Base-by-base conservation (phyloP, 805 yeast genomes). In the Zygoascus biomembranicola region DNA sequence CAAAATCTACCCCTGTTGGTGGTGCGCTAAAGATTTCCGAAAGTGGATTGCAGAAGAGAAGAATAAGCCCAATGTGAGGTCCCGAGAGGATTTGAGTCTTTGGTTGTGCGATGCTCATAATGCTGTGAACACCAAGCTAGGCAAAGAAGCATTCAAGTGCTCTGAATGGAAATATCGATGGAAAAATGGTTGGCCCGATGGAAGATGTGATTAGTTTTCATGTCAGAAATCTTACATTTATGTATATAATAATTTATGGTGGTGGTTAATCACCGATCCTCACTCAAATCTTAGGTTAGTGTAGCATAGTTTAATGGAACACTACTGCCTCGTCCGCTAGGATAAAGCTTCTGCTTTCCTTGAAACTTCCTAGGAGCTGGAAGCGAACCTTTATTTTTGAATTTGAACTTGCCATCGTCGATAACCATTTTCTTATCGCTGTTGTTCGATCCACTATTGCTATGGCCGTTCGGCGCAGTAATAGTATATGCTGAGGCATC, bases 21-120 rank as follows among this genome's bases (percentile, higher is more conserved):
- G 81, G 73, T 92, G 98, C 72, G 97, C 95, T 0, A 78, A 78
- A 37, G 98, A 92, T 65, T 89, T 94, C 69, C 76, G 80, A 52
- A 67, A 69, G 32, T 89, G 85, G 67, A 73, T 88, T 28, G 63
- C 64, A 8, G 71, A 68, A 51, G 67, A 75, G 43, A 81, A 77
- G 60, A 71, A 69, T 53, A 68, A 69, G 35, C 76, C 81, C 18
- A 66, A 73, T 46, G 69, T 68, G 3, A 56, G 47, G 8, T 60
- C 65, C 45, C 88, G 87, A 60, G 96, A 89, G 51, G 85, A 80
- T 52, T 80, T 94, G 62, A 95, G 97, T 0, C 74, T 69, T 60
- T 94, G 99, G 99, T 71, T 94, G 52, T 94, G 98, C 70, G 86
- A 82, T 57, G 98, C 98, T 1, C 99, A 94, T 70, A 94, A 94